Evolutionary conservation across 2,329 filamentous ascomycete species (phyloP).

Genomic region (Triangularia verruculosa): DNA sequence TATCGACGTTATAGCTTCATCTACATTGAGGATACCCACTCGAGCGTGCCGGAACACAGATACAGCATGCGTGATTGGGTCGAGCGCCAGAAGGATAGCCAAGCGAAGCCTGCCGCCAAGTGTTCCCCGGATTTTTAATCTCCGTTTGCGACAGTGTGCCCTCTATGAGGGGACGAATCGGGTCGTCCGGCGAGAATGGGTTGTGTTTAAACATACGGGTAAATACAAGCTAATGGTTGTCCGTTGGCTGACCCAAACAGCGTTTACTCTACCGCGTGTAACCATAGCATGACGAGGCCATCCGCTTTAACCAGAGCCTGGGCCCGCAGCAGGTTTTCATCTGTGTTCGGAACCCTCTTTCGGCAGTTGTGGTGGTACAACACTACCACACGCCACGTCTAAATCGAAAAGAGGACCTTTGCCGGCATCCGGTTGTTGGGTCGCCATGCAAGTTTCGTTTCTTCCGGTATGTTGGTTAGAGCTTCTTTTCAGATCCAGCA

Average conservation of each 20-base stretch:
- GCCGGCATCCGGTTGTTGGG: not conserved
- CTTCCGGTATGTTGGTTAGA: not conserved
- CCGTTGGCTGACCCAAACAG: constrained; percentile 2
- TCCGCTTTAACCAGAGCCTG: constrained; percentile 8
- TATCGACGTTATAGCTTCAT: not conserved
- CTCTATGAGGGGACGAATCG: constrained; percentile 17
- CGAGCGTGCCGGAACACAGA: not conserved
- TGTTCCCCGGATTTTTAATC: constrained; percentile 25
- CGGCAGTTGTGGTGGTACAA: constrained; percentile 2
- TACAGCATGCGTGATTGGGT: constrained; percentile 5
- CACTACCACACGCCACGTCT: not conserved
- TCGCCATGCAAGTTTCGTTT: not conserved
- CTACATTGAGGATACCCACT: constrained; percentile 11
- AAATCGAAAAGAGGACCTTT: not conserved
- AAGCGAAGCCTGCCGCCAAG: constrained; percentile 18
- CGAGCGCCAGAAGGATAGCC: not conserved
- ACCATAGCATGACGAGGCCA: constrained; percentile 6
- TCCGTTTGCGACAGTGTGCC: constrained; percentile 17
- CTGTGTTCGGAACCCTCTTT: constrained; percentile 2
- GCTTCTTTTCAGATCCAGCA: not conserved
- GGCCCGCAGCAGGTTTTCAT: constrained; percentile 1
- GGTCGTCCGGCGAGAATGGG: constrained; percentile 16
- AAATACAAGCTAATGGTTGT: constrained; percentile 9
- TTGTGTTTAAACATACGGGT: constrained; percentile 16
- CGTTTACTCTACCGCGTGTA: not conserved